A percentile compares a stretch with the other conserved stretches of the same genome.
Evolutionary conservation across 139 green algal genomes (phyloP).

Genomic region (Closterium sp.): DNA sequence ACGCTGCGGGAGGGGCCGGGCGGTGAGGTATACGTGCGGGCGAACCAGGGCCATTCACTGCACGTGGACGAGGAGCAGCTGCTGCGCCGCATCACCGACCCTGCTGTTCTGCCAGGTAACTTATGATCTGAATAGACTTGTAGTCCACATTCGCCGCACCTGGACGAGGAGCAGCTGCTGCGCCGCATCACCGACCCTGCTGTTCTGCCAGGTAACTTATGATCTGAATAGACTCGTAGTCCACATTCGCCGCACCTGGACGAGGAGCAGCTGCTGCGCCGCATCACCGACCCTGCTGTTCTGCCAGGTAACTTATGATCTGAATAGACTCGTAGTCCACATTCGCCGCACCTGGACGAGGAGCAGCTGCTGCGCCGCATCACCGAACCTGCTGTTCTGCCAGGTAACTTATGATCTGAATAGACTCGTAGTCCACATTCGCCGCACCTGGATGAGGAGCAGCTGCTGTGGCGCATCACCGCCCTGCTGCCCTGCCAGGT

Average conservation of each 20-base stretch:
- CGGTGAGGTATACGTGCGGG: neutral
- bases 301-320: no score
- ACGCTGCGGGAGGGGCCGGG: neutral
- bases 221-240: no score
- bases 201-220: no score
- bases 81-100: neutral
- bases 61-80: neutral
- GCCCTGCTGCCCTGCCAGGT: neutral
- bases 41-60: neutral
- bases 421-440: neutral
- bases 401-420: neutral
- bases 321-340: no score
- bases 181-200: neutral
- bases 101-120: no score
- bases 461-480: neutral
- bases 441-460: neutral
- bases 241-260: no score
- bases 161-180: neutral
- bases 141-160: neutral
- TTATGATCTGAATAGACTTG: no score
- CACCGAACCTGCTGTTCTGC: neutral
- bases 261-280: no score
- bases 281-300: no score
- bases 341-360: no score
- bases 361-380: no score